These are phyloP conservation scores for Aspergillus tubingensis DNA, from an alignment of 2,329 filamentous ascomycete species.

Conservation along the genomic window DNA sequence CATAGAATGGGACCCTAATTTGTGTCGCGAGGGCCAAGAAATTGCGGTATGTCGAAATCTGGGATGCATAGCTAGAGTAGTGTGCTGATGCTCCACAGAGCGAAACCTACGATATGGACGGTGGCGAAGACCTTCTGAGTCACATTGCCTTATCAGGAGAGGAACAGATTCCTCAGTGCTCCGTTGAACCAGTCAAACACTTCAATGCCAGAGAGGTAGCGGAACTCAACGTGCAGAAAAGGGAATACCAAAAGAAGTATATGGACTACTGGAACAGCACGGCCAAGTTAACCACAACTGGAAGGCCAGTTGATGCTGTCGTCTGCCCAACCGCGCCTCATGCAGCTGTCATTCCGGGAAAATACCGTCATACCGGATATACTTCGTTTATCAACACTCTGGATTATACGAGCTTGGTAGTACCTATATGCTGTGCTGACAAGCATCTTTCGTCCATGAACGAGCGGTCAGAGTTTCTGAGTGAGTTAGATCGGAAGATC, in stretches of 20 bases:
- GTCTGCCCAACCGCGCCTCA: slow-evolving; percentile 43
- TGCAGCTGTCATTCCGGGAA: slow-evolving; percentile 39
- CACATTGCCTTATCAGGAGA: slow-evolving; percentile 37
- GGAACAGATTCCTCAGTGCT: slow-evolving; percentile 39
- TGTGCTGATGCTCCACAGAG: slow-evolving; percentile 5
- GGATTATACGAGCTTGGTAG: slow-evolving; percentile 46
- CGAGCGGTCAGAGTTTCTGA: background rate
- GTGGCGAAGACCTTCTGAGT: slow-evolving; percentile 33
- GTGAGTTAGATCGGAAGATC: background rate
- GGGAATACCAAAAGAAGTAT: slow-evolving; percentile 39
- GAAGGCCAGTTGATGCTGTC: slow-evolving; percentile 39
- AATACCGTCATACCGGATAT: slow-evolving; percentile 32
- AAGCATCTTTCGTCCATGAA: slow-evolving; percentile 26
- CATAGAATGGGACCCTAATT: background rate
- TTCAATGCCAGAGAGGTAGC: slow-evolving; percentile 21
- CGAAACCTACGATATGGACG: slow-evolving; percentile 33
- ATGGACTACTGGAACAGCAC: slow-evolving; percentile 29
- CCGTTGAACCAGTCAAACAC: slow-evolving; percentile 23
- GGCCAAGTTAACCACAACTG: slow-evolving; percentile 16
- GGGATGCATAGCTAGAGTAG: background rate
- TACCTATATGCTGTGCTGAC: slow-evolving; percentile 50
- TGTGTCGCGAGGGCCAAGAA: background rate
- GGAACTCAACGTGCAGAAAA: slow-evolving; percentile 36
- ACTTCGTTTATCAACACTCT: slow-evolving; percentile 40
- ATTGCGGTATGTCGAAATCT: background rate